Evolutionary conservation across 73 alveolate genomes (phyloP).

Genomic region (Halteria grandinella): DNA sequence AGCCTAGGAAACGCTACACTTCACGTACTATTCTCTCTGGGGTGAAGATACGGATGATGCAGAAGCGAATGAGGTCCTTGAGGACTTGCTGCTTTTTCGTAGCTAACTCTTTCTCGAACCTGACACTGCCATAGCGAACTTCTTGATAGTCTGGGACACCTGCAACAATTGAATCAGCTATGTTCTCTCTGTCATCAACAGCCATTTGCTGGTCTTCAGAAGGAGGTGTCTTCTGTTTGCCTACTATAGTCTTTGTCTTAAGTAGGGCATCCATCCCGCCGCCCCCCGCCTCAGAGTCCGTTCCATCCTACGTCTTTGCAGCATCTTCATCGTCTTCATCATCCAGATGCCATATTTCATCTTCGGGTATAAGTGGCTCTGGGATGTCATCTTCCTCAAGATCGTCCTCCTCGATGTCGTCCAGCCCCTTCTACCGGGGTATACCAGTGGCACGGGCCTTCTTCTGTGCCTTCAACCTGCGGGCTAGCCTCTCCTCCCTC

Average conservation of each 20-base stretch:
- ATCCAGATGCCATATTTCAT: background rate
- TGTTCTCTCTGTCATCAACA: constrained; percentile 51
- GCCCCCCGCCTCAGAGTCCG: constrained; percentile 32
- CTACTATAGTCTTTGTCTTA: too few relatives aligned
- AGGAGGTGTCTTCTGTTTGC: too few relatives aligned
- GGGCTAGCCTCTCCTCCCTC: background rate
- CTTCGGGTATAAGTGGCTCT: background rate
- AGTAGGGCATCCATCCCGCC: background rate
- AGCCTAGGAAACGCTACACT: constrained; percentile 58
- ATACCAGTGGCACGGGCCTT: background rate
- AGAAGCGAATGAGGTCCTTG: constrained; percentile 49
- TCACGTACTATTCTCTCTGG: constrained; percentile 68
- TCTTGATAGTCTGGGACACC: constrained; percentile 71
- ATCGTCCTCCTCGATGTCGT: constrained; percentile 40
- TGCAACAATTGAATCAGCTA: constrained; percentile 53
- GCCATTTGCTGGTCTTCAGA: background rate
- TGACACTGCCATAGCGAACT: constrained; percentile 68
- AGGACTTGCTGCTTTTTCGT: constrained; percentile 47
- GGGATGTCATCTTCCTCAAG: background rate
- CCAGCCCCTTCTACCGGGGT: constrained; percentile 19
- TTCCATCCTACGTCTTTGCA: constrained; percentile 45
- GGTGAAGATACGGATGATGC: constrained; percentile 57
- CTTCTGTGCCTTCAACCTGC: background rate
- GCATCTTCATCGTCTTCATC: too few relatives aligned
- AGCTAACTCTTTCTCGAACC: constrained; percentile 63